Conservation (phyloP, 768 basidiomycete genomes). For the Podaxis pistillaris region DNA sequence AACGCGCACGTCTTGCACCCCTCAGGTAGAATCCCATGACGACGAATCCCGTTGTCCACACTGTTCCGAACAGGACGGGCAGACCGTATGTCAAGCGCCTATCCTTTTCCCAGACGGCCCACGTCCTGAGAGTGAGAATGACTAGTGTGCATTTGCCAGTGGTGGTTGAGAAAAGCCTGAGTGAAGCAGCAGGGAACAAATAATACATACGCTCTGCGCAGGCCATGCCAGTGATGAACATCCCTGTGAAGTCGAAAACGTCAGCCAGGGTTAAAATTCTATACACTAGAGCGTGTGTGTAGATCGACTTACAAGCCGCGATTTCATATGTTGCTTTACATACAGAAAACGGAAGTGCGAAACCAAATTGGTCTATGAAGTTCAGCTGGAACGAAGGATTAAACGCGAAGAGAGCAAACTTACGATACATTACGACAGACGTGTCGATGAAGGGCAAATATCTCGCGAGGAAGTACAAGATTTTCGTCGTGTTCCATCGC, state of each 20-base stretch:
- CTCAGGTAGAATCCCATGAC: constrained; percentile 6
- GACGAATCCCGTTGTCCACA: constrained; percentile 7
- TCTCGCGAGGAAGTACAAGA: constrained; percentile 12
- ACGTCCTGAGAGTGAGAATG: constrained; percentile 14
- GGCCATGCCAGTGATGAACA: constrained; percentile 14
- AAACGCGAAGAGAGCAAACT: neutral
- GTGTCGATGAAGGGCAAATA: constrained; percentile 16
- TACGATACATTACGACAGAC: constrained; percentile 13
- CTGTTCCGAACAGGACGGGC: neutral
- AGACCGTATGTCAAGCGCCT: constrained; percentile 1
- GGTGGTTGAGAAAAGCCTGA: neutral
- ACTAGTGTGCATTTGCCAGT: constrained; percentile 4
- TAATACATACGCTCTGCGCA: constrained; percentile 13
- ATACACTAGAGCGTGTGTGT: neutral
- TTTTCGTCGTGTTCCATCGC: constrained; percentile 12
- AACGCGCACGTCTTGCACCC: neutral
- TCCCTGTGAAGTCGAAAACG: neutral
- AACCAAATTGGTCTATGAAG: constrained; percentile 8
- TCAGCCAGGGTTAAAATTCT: neutral
- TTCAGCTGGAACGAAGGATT: neutral
- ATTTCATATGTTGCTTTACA: constrained; percentile 5
- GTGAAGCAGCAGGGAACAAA: neutral
- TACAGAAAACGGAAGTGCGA: neutral
- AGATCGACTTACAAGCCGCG: constrained; percentile 8
- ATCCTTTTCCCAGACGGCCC: constrained; percentile 14